A percentile compares a stretch with the other conserved stretches of the same genome.
Evolutionary conservation across 495 filamentous ascomycete species (phyloP).

Genomic region (Lindgomyces ingoldianus): DNA sequence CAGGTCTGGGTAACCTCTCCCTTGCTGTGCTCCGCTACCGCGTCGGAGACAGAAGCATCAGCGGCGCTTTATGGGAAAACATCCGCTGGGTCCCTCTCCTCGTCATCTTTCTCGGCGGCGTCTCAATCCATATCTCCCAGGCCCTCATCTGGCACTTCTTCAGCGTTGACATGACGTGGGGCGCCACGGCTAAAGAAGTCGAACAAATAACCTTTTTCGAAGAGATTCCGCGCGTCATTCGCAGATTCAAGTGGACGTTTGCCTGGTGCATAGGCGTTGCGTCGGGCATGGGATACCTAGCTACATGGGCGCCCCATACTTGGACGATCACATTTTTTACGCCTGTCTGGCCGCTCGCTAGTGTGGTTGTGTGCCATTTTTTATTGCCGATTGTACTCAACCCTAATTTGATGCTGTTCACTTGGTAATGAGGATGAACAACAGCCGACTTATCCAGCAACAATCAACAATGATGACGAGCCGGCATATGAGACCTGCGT

Average conservation of each 20-base stretch:
- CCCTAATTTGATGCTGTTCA: conserved; percentile 67
- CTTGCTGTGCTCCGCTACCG: conserved; percentile 53
- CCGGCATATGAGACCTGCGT: too few species aligned
- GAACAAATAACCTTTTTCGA: conserved; percentile 62
- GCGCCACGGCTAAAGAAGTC: conserved; percentile 58
- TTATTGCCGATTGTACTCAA: conserved; percentile 63
- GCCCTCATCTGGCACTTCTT: conserved; percentile 53
- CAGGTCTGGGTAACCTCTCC: conserved; percentile 50
- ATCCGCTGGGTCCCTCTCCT: conserved; percentile 53
- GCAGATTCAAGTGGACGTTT: conserved; percentile 62
- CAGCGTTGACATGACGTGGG: conserved; percentile 53
- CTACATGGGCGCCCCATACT: conserved; percentile 49
- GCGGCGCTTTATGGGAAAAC: conserved; percentile 46
- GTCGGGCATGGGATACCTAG: conserved; percentile 52
- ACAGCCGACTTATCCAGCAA: too few species aligned
- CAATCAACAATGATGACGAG: too few species aligned
- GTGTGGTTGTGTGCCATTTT: conserved; percentile 58
- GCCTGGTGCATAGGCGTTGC: conserved; percentile 52
- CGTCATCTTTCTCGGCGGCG: conserved; percentile 52
- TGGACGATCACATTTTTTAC: conserved; percentile 61
- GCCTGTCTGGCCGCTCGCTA: conserved; percentile 60
- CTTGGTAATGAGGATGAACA: conserved; percentile 50
- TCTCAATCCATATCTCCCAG: conserved; percentile 51
- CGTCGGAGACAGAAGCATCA: conserved; percentile 44
- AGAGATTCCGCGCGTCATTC: conserved; percentile 58